These are phyloP conservation scores for Nicotiana tomentosiformis DNA, from an alignment of 257 asterid species.

Conservation along the genomic window DNA sequence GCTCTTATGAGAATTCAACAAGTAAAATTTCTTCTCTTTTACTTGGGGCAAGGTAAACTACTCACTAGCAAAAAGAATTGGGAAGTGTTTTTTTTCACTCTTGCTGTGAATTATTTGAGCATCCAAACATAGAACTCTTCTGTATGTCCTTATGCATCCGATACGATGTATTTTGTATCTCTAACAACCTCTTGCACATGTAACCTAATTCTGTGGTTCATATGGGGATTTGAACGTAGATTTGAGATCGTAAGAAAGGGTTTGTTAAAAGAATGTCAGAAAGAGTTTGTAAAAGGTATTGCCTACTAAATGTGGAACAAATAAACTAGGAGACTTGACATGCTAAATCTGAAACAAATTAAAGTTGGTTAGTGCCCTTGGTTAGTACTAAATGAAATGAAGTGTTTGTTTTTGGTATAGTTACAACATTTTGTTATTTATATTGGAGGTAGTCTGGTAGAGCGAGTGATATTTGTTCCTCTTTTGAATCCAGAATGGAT, in stretches of 20 bases:
- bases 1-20: neutral
- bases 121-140: neutral
- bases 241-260: neutral
- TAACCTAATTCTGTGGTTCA: neutral
- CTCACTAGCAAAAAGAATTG: neutral
- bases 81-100: neutral
- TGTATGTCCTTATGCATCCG: neutral
- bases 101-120: neutral
- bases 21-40: neutral
- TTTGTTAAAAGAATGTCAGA: neutral
- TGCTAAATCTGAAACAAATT: neutral
- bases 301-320: neutral
- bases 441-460: neutral
- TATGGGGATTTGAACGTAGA: neutral
- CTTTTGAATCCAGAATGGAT: constrained; percentile 33
- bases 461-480: neutral
- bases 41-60: neutral
- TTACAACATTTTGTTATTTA: neutral
- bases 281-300: neutral
- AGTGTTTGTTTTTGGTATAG: neutral
- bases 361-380: neutral
- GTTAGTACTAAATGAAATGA: neutral
- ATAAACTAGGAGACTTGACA: neutral
- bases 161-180: neutral
- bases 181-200: neutral